Evolutionary conservation across 495 filamentous ascomycete species (phyloP), one percentile per base, ranked within the genome.

Genomic region (Aspergillus hancockii): DNA sequence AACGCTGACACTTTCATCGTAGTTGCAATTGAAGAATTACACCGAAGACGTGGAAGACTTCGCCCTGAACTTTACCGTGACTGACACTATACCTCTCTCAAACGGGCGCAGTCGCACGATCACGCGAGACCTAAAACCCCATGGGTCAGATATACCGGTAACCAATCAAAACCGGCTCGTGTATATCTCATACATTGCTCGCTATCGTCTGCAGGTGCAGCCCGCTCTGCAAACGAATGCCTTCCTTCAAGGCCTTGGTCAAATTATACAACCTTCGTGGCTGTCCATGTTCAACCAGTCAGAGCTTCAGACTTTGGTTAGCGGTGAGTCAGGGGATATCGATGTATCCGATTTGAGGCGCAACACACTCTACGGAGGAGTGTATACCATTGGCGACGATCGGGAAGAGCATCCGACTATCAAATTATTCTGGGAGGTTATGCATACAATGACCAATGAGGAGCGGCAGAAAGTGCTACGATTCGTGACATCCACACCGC

Each of bases 201-300:
- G 88, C 10, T 91, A 97, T 71, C 88, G 93, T 1, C 83, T 99
- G 1, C 86, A 90, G 58, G 79, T 81, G 5, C 93, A 97, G 64
- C 89, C 90, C 0, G 77, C 79, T 54, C 71, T 76, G 45, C 93
- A 98, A 69, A 97, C 93, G 4, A 83, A 83, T 18, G 92, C 92
- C 1, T 98, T 98, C 65, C 82, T 98, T 8, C 82, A 84, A 49
- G 94, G 94, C 1, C 82, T 98, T 5, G 83, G 89, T 14, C 79
- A 88, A 55, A 95, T 99, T 64, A 95, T 99, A 60, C 87, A 92
- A 57, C 93, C 93, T 0, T 81, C 83, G 3, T 99, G 94, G 94
- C 80, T 99, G 4, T 90, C 85, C 62, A 99, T 99, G 94, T 99
- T 99, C 79, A 98, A 98, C 70, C 94, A 97, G 64, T 80, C 83